Evolutionary conservation across 441 rosid genomes (phyloP).

Genomic region (Pelargonium australe): DNA sequence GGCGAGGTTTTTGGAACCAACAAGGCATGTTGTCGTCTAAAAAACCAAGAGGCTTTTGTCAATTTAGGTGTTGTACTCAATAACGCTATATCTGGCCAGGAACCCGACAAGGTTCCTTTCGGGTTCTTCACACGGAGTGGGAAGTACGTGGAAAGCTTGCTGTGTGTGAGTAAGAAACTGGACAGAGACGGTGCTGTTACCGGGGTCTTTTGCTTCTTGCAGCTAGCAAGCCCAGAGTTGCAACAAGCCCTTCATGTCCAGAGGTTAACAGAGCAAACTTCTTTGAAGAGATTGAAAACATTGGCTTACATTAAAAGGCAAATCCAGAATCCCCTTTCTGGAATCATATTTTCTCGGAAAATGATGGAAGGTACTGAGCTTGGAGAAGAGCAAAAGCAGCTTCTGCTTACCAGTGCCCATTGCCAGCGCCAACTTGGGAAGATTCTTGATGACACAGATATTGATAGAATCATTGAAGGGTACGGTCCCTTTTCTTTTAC

Average conservation of each 20-base stretch:
- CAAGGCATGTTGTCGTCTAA: constrained; percentile 51
- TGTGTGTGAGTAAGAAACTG: constrained; percentile 54
- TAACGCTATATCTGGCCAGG: constrained; percentile 49
- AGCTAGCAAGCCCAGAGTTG: constrained; percentile 69
- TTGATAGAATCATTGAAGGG: constrained; percentile 69
- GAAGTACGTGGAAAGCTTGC: constrained; percentile 53
- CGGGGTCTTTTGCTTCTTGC: constrained; percentile 66
- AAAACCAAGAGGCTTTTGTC: constrained; percentile 59
- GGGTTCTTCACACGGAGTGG: constrained; percentile 60
- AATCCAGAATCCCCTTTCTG: constrained; percentile 46
- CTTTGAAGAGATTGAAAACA: constrained; percentile 44
- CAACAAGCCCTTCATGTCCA: constrained; percentile 70
- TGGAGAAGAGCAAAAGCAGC: constrained; percentile 48
- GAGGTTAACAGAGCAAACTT: constrained; percentile 61
- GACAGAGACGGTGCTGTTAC: constrained; percentile 52
- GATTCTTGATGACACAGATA: constrained; percentile 52
- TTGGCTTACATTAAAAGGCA: constrained; percentile 58
- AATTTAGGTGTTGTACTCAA: constrained; percentile 53
- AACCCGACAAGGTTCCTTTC: constrained; percentile 48
- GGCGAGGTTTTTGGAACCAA: constrained; percentile 65
- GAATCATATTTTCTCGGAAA: constrained; percentile 46
- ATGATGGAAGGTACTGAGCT: constrained; percentile 47
- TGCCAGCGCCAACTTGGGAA: constrained; percentile 67
- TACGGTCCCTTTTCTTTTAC: constrained; percentile 22
- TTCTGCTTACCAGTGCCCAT: constrained; percentile 39